Conservation (phyloP, 345 rosid genomes). For the Populus davidiana region DNA sequence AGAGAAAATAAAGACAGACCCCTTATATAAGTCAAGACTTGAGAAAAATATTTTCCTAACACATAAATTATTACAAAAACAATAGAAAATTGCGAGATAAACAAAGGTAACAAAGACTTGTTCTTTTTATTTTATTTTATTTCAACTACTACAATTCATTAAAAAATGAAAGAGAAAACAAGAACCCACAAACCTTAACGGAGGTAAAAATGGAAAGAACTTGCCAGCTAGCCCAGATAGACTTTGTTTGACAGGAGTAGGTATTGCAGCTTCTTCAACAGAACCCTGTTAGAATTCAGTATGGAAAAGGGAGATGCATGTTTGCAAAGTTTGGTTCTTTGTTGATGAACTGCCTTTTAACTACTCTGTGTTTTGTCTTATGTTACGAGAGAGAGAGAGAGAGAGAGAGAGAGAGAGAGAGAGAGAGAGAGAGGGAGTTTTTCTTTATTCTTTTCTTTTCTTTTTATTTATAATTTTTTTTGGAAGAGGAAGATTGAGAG, state of each 20-base stretch:
- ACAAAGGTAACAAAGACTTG: not conserved
- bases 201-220: not conserved
- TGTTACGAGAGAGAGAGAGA: not conserved
- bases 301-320: not conserved
- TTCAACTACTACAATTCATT: not conserved
- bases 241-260: not conserved
- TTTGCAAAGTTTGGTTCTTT: not conserved
- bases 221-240: not conserved
- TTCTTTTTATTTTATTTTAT: not conserved
- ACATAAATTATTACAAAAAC: not conserved
- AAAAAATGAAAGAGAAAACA: not conserved
- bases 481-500: not conserved
- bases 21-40: constrained; percentile 24
- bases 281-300: not conserved
- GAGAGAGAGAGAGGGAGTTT: not conserved
- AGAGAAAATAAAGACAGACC: not conserved
- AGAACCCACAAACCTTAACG: not conserved
- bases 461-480: not conserved
- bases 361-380: constrained; percentile 11
- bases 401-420: not conserved
- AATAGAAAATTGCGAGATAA: not conserved
- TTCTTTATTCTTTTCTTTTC: not conserved
- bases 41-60: not conserved
- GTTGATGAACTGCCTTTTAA: constrained; percentile 14
- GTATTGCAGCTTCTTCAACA: not conserved